Evolutionary conservation across 106 monocot species (phyloP).

Genomic region (Phalaenopsis equestris): DNA sequence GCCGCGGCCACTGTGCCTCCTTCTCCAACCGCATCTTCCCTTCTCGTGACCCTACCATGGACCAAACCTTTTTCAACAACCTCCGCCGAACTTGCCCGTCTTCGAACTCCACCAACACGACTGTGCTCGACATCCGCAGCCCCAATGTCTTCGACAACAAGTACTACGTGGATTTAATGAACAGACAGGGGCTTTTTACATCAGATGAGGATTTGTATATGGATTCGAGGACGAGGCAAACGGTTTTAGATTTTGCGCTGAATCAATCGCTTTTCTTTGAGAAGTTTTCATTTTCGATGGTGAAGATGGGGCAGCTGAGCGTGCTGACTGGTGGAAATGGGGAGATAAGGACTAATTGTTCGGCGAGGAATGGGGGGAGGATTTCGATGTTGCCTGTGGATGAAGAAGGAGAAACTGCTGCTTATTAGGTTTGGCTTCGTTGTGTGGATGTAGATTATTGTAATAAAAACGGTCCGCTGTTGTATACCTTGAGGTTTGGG

Average conservation of each 20-base stretch:
- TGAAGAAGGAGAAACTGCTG: neutral
- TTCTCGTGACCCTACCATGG: slow-evolving; percentile 21
- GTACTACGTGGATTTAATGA: slow-evolving; percentile 46
- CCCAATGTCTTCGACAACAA: slow-evolving; percentile 26
- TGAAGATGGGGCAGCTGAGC: slow-evolving; percentile 41
- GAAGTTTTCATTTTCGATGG: slow-evolving; percentile 26
- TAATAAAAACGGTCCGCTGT: too few relatives aligned
- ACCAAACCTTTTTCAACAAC: slow-evolving; percentile 15
- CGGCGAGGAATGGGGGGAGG: slow-evolving; percentile 19
- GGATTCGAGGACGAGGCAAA: slow-evolving; percentile 19
- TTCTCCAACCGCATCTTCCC: slow-evolving; percentile 31
- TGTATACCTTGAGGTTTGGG: too few relatives aligned
- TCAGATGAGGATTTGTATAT: slow-evolving; percentile 42
- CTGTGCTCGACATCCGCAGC: slow-evolving; percentile 18
- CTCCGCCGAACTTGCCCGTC: slow-evolving; percentile 19
- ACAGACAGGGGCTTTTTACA: slow-evolving; percentile 34
- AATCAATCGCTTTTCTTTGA: slow-evolving; percentile 35
- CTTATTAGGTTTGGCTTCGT: neutral
- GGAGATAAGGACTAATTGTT: slow-evolving; percentile 45
- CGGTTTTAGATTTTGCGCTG: slow-evolving; percentile 21
- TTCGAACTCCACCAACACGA: slow-evolving; percentile 13
- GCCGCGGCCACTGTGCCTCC: slow-evolving; percentile 47
- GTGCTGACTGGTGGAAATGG: slow-evolving; percentile 27
- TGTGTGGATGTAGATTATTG: too few relatives aligned
- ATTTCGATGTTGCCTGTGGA: slow-evolving; percentile 17